phyloP scores from a whole-genome alignment of 2,329 filamentous ascomycete species.

The Pseudogymnoascus sp. region DNA sequence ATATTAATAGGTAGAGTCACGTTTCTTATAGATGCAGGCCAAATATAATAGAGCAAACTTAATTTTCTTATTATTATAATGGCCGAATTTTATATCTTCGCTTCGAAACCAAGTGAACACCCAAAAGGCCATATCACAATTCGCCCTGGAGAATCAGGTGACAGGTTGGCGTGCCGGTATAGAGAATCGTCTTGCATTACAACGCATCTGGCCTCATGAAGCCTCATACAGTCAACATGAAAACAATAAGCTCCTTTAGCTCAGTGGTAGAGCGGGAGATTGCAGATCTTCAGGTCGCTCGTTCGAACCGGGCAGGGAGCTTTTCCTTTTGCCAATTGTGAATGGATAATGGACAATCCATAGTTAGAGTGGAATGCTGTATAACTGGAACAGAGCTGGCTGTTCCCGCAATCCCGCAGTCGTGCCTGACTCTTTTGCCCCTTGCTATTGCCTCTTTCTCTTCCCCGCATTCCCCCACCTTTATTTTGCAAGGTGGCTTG shows the following conservation, averaged over 20 bases:
- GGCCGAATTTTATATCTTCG: neutral
- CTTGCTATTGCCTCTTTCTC: conserved; percentile 2
- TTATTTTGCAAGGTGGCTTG: neutral
- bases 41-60: neutral
- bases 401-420: neutral
- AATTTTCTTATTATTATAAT: neutral
- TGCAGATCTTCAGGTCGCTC: conserved; percentile 12
- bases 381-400: neutral
- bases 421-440: neutral
- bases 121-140: neutral
- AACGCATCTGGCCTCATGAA: neutral
- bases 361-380: neutral
- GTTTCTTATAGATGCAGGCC: neutral
- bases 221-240: neutral
- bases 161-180: neutral
- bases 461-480: conserved; percentile 4
- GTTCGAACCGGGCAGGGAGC: conserved; percentile 12
- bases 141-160: neutral
- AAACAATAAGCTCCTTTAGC: conserved; percentile 11
- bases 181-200: neutral
- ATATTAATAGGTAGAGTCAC: neutral
- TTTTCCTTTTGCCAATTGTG: conserved; percentile 5
- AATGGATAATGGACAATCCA: neutral
- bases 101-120: neutral
- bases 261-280: conserved; percentile 14